Percentiles rank a stretch among this genome's conserved stretches.
These are phyloP conservation scores for Naegleria lovaniensis DNA, from an alignment of 208 protist species.

Conservation along the genomic window DNA sequence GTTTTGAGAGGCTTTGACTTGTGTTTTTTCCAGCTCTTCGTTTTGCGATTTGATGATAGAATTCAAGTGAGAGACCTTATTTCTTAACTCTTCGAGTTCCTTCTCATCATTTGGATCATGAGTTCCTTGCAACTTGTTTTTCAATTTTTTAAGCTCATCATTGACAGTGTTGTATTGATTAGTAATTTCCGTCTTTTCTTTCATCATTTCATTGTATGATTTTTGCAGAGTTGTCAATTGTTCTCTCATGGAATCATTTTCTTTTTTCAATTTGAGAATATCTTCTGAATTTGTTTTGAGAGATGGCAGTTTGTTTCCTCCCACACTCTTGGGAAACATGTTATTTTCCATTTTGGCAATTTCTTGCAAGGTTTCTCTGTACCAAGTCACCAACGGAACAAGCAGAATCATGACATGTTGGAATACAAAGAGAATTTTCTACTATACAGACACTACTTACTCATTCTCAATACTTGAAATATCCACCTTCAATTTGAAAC, in stretches of 20 bases:
- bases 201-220: not conserved
- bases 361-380: not conserved
- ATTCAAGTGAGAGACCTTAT: not conserved
- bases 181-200: not conserved
- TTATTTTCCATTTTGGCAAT: not conserved
- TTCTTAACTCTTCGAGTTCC: not conserved
- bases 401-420: too few relatives aligned
- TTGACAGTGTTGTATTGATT: not conserved
- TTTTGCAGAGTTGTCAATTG: not conserved
- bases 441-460: not conserved
- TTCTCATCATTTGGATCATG: not conserved
- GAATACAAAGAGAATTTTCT: too few relatives aligned
- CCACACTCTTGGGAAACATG: not conserved
- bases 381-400: not conserved
- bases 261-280: constrained; percentile 14
- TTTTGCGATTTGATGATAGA: not conserved
- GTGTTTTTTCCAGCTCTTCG: not conserved
- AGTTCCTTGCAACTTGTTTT: not conserved
- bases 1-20: not conserved
- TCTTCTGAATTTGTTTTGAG: not conserved
- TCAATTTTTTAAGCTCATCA: not conserved
- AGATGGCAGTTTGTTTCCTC: not conserved
- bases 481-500: not conserved
- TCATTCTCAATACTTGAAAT: constrained; percentile 11
- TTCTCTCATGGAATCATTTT: constrained; percentile 15